Evolutionary conservation across 768 basidiomycete genomes (phyloP).

Genomic region (Rhizopogon rudus): DNA sequence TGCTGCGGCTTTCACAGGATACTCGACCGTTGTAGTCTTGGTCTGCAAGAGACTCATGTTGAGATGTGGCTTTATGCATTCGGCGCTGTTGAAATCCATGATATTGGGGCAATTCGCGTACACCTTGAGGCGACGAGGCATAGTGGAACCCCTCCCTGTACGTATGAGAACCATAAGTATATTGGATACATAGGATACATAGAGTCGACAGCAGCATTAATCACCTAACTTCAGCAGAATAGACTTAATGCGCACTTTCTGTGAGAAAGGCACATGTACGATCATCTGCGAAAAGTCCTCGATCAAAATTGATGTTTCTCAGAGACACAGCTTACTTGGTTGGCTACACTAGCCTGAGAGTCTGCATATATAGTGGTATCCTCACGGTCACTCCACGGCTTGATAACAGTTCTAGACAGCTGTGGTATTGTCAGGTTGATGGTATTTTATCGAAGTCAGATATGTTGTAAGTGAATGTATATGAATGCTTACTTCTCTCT

Average conservation of each 20-base stretch:
- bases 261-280: constrained; percentile 73
- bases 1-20: constrained; percentile 70
- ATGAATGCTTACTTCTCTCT: constrained; percentile 53
- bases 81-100: constrained; percentile 73
- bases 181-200: background rate
- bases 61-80: constrained; percentile 63
- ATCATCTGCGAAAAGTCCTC: constrained; percentile 49
- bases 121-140: constrained; percentile 70
- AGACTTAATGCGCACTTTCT: constrained; percentile 72
- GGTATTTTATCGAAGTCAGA: constrained; percentile 1
- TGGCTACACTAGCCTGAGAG: constrained; percentile 71
- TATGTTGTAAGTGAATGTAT: background rate
- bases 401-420: constrained; percentile 68
- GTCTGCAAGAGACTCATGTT: constrained; percentile 63
- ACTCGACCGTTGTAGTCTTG: constrained; percentile 64
- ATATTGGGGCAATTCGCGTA: constrained; percentile 73
- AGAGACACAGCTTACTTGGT: constrained; percentile 51
- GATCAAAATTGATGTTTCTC: constrained; percentile 2
- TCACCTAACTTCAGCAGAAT: constrained; percentile 74
- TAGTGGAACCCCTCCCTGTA: constrained; percentile 66
- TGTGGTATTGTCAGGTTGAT: constrained; percentile 76
- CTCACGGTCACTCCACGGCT: constrained; percentile 77
- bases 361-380: constrained; percentile 33
- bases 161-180: constrained; percentile 5
- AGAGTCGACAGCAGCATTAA: constrained; percentile 11